Evolutionary conservation across 768 basidiomycete genomes (phyloP), one percentile per base, ranked within the genome.

Genomic region (Podaxis sp.): DNA sequence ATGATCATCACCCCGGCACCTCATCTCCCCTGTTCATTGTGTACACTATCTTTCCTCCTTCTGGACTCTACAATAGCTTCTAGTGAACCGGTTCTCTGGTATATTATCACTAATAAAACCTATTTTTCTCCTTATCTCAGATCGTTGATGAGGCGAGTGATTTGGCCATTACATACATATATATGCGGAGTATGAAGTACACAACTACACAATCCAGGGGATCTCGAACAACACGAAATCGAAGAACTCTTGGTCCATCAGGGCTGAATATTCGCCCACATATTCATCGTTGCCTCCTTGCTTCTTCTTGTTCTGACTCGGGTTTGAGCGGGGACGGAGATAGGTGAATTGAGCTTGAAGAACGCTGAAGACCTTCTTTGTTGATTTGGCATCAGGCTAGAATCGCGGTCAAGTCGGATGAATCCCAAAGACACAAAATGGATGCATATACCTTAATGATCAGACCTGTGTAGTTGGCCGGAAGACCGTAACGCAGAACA

Each of bases 161-260:
- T 17, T 44, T 30, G 39, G 56, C 4, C 26, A 51, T 58, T 59
- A 22, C 13, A 19, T 6, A 24, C 38, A 36, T 46, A 51, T 30
- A 51, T 8, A 39, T 61, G 44, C 33, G 17, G 28, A n/a, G 54
- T 67, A 66, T 49, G 66, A 57, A 42, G 55, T 33, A 53, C 11
- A 53, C 79, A 79, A 89, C 68, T 85, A 82, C 42, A 89, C 77
- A 68, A 97, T 91, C 90, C 92, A 95, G 36, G 93, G 94, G 58
- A 99, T 85, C 74, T 98, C 96, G 72, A 89, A 96, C 71, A 96
- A 72, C 24, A 98, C 93, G 70, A 98, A 99, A 75, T 96, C 94
- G 73, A 90, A 95, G 73, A 91, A 92, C 74, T 99, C 96, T 73
- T 96, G 92, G 71, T 99, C 97, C 82, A 99, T 85, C 40, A 99